Conservation (phyloP, 345 rosid species). For the Citrus glauca region DNA sequence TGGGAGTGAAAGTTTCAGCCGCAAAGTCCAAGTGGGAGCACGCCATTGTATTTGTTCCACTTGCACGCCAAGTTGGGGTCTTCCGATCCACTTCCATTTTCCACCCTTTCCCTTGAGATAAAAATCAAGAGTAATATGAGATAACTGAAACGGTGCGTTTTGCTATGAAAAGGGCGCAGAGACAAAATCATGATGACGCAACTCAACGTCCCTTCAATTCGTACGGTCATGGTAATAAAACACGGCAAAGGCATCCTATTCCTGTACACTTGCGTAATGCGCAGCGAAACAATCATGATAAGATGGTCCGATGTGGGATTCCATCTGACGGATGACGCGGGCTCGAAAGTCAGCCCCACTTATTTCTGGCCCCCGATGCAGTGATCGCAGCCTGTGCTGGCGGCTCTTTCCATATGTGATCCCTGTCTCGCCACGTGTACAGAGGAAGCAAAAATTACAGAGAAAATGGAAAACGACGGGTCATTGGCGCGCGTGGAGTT, state of each 20-base stretch:
- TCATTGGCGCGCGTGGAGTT: background rate
- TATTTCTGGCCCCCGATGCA: no score
- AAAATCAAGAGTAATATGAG: no score
- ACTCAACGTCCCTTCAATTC: no score
- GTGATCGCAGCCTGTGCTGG: background rate
- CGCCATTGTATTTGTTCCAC: background rate
- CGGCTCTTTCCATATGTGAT: background rate
- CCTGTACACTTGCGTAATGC: no score
- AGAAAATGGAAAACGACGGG: background rate
- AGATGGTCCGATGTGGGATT: constrained; percentile 9
- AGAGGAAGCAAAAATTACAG: background rate
- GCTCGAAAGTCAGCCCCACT: background rate
- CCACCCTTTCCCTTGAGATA: no score
- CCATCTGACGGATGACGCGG: background rate
- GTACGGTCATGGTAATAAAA: no score
- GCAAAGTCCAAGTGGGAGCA: background rate
- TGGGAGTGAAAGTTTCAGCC: no score
- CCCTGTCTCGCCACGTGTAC: constrained; percentile 7
- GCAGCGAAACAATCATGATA: no score
- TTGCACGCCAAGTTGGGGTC: background rate
- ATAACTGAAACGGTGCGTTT: no score
- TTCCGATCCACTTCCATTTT: background rate
- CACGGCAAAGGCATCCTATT: no score
- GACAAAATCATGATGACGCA: no score
- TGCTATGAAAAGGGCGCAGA: no score